Percentiles rank a stretch among this genome's conserved stretches.
phyloP scores from a whole-genome alignment of 2,329 filamentous ascomycete species.

The Aspergillus neotritici region DNA sequence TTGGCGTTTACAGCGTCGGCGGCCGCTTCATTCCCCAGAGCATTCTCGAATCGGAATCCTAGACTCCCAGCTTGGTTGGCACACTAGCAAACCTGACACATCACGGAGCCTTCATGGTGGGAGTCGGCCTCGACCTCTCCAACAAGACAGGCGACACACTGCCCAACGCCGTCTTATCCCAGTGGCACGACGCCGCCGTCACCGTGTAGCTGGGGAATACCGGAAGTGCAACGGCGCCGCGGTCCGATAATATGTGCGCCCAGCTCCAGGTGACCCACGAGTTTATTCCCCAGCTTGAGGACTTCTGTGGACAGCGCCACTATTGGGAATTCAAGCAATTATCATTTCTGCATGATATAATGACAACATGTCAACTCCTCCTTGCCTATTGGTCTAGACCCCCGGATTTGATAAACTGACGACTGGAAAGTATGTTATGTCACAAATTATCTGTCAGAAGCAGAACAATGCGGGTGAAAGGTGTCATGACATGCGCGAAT shows the following conservation, averaged over 20 bases:
- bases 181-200: constrained; percentile 35
- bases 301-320: constrained; percentile 12
- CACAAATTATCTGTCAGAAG: too few relatives aligned
- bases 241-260: constrained; percentile 31
- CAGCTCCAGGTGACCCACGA: constrained; percentile 38
- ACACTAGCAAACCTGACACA: constrained; percentile 32
- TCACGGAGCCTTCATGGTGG: constrained; percentile 31
- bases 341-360: too few relatives aligned
- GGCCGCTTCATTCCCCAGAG: constrained; percentile 33
- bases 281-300: constrained; percentile 35
- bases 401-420: too few relatives aligned
- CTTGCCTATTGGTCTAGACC: too few relatives aligned
- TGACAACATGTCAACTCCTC: too few relatives aligned
- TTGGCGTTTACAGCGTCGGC: constrained; percentile 25
- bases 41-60: constrained; percentile 25
- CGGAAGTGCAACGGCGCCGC: constrained; percentile 37
- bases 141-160: constrained; percentile 24
- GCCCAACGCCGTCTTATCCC: constrained; percentile 38
- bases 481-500: too few relatives aligned
- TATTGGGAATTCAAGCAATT: too few relatives aligned
- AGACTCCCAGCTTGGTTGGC: constrained; percentile 17
- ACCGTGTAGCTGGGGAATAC: constrained; percentile 31
- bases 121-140: constrained; percentile 37
- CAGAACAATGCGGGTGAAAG: too few relatives aligned
- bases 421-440: too few relatives aligned